Conservation (phyloP, 805 yeast species). For the Priceomyces carsonii region DNA sequence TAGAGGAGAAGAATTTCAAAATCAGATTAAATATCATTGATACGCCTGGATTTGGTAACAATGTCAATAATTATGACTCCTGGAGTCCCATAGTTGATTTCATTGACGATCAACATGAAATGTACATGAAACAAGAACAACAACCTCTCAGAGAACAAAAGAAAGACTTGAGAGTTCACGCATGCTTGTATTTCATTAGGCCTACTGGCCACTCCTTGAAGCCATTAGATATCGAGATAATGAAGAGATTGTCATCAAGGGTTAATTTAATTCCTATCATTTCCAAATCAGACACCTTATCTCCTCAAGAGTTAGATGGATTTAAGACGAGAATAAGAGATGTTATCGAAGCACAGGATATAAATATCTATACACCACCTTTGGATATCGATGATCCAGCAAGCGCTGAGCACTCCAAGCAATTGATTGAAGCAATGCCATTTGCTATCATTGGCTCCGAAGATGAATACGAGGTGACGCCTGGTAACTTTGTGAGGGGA, state of each 20-base stretch:
- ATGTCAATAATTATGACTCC: slow-evolving; percentile 78
- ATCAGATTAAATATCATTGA: slow-evolving; percentile 80
- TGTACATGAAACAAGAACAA: slow-evolving; percentile 88
- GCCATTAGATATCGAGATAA: slow-evolving; percentile 84
- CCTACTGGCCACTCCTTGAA: slow-evolving; percentile 89
- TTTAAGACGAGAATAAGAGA: slow-evolving; percentile 79
- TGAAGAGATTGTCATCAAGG: slow-evolving; percentile 78
- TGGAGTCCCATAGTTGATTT: slow-evolving; percentile 89
- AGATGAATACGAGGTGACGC: slow-evolving; percentile 60
- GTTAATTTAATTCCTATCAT: slow-evolving; percentile 89
- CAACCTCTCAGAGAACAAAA: slow-evolving; percentile 72
- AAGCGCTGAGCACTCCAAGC: slow-evolving; percentile 77
- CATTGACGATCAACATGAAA: slow-evolving; percentile 87
- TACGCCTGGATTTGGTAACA: slow-evolving; percentile 94
- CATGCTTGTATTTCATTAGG: slow-evolving; percentile 83
- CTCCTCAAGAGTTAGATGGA: slow-evolving; percentile 64
- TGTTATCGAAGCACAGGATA: slow-evolving; percentile 80
- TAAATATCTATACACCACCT: slow-evolving; percentile 82
- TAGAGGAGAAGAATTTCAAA: slow-evolving; percentile 81
- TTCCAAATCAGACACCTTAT: slow-evolving; percentile 84
- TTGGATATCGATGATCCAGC: slow-evolving; percentile 74
- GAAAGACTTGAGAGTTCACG: slow-evolving; percentile 87
- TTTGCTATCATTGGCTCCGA: slow-evolving; percentile 82
- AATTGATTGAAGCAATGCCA: slow-evolving; percentile 81
- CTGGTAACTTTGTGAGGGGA: slow-evolving; percentile 70